phyloP scores from a whole-genome alignment of 2,329 filamentous ascomycete genomes.

The Microsporum ferrugineum region DNA sequence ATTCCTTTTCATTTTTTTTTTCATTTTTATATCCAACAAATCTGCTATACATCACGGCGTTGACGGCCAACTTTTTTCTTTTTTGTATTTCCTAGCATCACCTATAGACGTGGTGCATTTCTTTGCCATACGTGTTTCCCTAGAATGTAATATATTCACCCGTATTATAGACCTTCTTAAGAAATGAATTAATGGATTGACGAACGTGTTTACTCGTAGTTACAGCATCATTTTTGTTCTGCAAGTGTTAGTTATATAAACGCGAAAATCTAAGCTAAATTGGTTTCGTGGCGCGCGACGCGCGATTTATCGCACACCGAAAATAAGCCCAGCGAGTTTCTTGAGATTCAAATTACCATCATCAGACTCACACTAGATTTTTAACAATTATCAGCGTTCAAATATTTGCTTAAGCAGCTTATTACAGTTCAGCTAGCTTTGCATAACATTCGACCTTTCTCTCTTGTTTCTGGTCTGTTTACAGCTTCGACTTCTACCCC shows the following conservation, averaged over 20 bases:
- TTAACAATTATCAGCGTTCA: neutral
- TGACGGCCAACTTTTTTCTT: neutral
- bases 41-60: neutral
- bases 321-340: neutral
- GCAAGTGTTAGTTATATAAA: neutral
- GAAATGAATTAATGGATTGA: neutral
- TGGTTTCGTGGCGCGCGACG: conserved; percentile 2
- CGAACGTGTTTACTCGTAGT: neutral
- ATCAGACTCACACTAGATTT: neutral
- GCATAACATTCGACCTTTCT: neutral
- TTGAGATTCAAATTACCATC: neutral
- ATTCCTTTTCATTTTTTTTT: neutral
- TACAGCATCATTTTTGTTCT: neutral
- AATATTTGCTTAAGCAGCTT: neutral
- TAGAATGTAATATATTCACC: neutral
- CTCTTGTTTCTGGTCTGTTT: neutral
- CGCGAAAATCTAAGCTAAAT: neutral
- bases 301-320: neutral
- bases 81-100: neutral
- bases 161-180: neutral
- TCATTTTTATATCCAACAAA: neutral
- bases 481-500: neutral
- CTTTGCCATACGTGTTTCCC: neutral
- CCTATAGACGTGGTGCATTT: neutral
- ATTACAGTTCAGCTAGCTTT: neutral